Evolutionary conservation across 805 yeast species (phyloP), one percentile per base, ranked within the genome.

Genomic region (Candida krabiensis): DNA sequence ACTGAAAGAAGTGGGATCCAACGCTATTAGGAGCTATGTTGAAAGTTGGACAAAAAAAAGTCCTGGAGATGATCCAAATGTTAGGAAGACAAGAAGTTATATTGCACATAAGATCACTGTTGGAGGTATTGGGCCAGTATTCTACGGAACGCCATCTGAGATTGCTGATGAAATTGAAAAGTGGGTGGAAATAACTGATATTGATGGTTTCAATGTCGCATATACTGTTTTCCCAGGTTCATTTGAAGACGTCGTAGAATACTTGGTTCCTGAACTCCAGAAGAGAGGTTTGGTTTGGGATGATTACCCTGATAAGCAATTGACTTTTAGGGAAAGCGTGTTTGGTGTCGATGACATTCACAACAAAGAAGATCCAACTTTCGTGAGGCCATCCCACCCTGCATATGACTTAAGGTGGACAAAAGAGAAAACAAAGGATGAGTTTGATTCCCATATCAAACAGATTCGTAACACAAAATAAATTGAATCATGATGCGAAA

Each of bases 201-300:
- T 69, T 18, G 75, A 69, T 43, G 75, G 75, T 0, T 67, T 67
- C 46, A 69, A 69, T 38, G 47, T 69, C 26, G 58, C 62, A 3
- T 61, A 64, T 44, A 61, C 70, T 0, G 53, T 63, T 6, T 43
- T 53, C 13, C 70, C 69, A 18, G 65, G 60, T 4, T 44, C 65
- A 4, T 56, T 61, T 28, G 64, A 62, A 40, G 70, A 69, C 14
- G 41, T 69, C 24, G 64, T 65, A 22, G 60, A 66, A 7, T 43
- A 44, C 16, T 41, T 69, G 24, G 48, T 69, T 16, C 72, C 73
- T 9, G 71, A 59, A 35, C 52, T 69, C 28, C 58, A 59, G 41
- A 43, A 40, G 15, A 53, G 68, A 30, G 69, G 67, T 5, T 51
- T 60, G 13, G 56, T 56, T 12, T 55, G 63, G 57, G 49, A 55